Conservation (phyloP, 345 rosid species). For the Euphorbia lathyris region DNA sequence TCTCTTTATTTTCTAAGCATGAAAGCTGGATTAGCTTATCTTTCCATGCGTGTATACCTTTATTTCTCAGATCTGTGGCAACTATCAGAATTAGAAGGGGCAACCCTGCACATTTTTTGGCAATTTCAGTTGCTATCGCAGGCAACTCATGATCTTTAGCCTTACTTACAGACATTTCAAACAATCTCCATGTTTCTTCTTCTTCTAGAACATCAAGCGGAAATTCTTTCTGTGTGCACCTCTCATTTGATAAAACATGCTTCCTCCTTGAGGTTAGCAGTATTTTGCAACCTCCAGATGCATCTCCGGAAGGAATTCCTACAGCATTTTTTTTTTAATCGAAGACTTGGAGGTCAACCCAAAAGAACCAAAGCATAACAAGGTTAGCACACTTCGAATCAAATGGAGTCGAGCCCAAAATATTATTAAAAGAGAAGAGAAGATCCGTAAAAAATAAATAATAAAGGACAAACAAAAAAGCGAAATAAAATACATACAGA, state of each 20-base stretch:
- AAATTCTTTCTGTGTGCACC: neutral
- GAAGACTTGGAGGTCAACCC: too few relatives aligned
- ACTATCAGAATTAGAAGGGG: constrained; percentile 18
- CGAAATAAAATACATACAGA: too few relatives aligned
- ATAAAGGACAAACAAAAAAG: too few relatives aligned
- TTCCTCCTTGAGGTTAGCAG: neutral
- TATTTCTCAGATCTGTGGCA: constrained; percentile 15
- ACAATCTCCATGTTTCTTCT: constrained; percentile 12
- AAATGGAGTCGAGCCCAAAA: too few relatives aligned
- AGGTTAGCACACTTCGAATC: too few relatives aligned
- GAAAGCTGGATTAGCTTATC: neutral
- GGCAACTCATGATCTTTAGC: neutral
- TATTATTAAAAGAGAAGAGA: too few relatives aligned
- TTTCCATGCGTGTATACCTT: neutral
- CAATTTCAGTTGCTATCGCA: neutral
- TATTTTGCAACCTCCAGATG: neutral
- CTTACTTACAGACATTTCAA: neutral
- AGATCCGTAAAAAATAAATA: too few relatives aligned
- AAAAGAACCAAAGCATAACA: too few relatives aligned
- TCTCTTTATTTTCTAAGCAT: neutral
- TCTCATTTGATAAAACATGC: neutral
- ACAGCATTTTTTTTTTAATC: too few relatives aligned
- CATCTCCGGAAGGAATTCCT: constrained; percentile 7
- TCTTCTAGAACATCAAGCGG: neutral
- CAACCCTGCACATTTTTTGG: constrained; percentile 16